phyloP scores from a whole-genome alignment of 2,329 filamentous ascomycete genomes.

The Kalmusia sp. region DNA sequence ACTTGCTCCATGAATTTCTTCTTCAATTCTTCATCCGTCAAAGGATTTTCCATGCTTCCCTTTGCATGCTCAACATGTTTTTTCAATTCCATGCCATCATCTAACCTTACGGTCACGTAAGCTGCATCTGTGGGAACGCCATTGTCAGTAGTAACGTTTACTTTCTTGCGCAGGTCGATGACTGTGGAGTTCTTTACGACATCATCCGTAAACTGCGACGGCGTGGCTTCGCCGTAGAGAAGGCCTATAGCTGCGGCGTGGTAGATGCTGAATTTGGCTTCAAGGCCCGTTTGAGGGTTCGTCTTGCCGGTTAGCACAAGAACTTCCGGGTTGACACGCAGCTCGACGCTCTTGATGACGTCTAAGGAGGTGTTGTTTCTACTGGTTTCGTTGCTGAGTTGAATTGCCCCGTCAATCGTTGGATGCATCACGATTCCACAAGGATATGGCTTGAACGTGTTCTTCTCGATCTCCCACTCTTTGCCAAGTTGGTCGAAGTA shows the following conservation, averaged over 20 bases:
- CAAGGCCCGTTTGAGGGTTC: slow-evolving; percentile 57
- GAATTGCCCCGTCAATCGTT: slow-evolving; percentile 60
- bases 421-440: slow-evolving; percentile 66
- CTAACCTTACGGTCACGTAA: slow-evolving; percentile 47
- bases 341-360: slow-evolving; percentile 57
- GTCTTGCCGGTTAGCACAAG: slow-evolving; percentile 61
- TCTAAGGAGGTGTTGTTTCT: slow-evolving; percentile 34
- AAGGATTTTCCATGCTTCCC: slow-evolving; percentile 57
- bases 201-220: slow-evolving; percentile 58
- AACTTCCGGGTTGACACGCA: slow-evolving; percentile 59
- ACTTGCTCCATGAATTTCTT: slow-evolving; percentile 61
- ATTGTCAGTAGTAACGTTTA: slow-evolving; percentile 53
- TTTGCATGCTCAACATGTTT: slow-evolving; percentile 59
- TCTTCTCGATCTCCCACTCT: slow-evolving; percentile 61
- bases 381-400: slow-evolving; percentile 51
- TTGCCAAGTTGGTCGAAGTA: slow-evolving; percentile 46
- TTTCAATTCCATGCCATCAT: slow-evolving; percentile 47
- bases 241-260: slow-evolving; percentile 61
- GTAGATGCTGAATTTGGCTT: slow-evolving; percentile 64
- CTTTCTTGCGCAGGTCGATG: slow-evolving; percentile 52
- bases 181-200: slow-evolving; percentile 54
- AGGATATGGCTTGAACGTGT: slow-evolving; percentile 65
- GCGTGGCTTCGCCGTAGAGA: slow-evolving; percentile 59
- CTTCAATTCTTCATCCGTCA: slow-evolving; percentile 55
- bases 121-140: slow-evolving; percentile 53